Evolutionary conservation across 1,139 yeast genomes (phyloP).

Genomic region (Candida smagusa): DNA sequence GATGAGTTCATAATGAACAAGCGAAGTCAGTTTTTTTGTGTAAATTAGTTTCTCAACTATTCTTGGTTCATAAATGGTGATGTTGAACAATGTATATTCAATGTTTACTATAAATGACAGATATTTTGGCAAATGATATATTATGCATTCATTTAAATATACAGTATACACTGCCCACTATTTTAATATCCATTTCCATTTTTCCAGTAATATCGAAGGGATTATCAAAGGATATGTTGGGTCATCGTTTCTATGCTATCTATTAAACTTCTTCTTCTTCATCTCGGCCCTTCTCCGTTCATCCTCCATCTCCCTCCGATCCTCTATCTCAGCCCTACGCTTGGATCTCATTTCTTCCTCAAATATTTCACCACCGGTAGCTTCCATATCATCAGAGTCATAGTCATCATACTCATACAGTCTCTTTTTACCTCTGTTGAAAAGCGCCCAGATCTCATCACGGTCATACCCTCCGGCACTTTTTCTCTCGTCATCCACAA

Average conservation of each 20-base stretch:
- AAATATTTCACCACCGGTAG: constrained; percentile 82
- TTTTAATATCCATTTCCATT: too few relatives aligned
- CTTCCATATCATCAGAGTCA: constrained; percentile 80
- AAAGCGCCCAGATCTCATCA: constrained; percentile 87
- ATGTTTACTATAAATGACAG: too few relatives aligned
- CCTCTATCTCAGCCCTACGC: constrained; percentile 60
- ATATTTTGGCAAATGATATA: too few relatives aligned
- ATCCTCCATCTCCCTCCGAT: constrained; percentile 56
- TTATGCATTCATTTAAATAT: too few relatives aligned
- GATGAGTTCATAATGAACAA: not conserved
- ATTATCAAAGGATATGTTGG: too few relatives aligned
- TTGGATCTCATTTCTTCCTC: constrained; percentile 75
- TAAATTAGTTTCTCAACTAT: too few relatives aligned
- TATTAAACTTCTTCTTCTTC: constrained; percentile 22
- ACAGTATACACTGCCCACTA: too few relatives aligned
- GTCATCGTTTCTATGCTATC: constrained; percentile 1
- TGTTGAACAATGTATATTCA: too few relatives aligned
- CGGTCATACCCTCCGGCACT: constrained; percentile 54
- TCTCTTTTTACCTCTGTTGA: constrained; percentile 61
- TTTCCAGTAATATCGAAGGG: too few relatives aligned
- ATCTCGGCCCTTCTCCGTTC: constrained; percentile 37
- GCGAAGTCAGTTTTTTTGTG: not conserved
- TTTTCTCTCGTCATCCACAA: constrained; percentile 7
- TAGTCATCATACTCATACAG: constrained; percentile 41
- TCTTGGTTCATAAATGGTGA: too few relatives aligned